phyloP scores from a whole-genome alignment of 1,284 basidiomycete genomes.

The Trichosporon sp. region DNA sequence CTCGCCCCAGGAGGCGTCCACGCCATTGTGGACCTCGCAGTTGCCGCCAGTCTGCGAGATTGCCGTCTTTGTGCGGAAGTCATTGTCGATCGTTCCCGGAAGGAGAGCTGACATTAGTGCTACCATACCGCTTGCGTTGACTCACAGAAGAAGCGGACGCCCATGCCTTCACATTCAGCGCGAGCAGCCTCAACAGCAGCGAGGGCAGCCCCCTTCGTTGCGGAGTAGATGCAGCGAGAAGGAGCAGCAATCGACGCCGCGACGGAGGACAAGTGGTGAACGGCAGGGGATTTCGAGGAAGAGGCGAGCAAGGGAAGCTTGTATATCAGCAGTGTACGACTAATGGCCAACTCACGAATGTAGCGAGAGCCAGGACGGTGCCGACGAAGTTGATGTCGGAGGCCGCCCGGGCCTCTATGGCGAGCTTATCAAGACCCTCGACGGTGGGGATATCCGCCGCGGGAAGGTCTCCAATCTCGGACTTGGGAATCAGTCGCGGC shows the following conservation, averaged over 20 bases:
- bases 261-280: slow-evolving; percentile 77
- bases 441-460: slow-evolving; percentile 30
- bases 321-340: too few species aligned
- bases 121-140: neutral
- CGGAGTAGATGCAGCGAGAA: slow-evolving; percentile 78
- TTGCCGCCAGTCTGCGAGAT: slow-evolving; percentile 58
- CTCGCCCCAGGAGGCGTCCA: slow-evolving; percentile 45
- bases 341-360: slow-evolving; percentile 48
- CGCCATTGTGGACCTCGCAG: slow-evolving; percentile 35
- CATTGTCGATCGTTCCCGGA: slow-evolving; percentile 64
- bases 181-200: slow-evolving; percentile 76
- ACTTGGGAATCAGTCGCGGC: slow-evolving; percentile 26
- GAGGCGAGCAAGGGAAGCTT: slow-evolving; percentile 76
- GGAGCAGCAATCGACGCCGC: slow-evolving; percentile 82
- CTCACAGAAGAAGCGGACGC: slow-evolving; percentile 56
- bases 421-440: slow-evolving; percentile 54
- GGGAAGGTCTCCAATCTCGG: neutral
- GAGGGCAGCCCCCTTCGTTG: slow-evolving; percentile 79
- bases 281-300: slow-evolving; percentile 70
- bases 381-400: slow-evolving; percentile 59
- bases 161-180: slow-evolving; percentile 55
- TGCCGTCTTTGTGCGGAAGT: slow-evolving; percentile 71
- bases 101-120: slow-evolving; percentile 42
- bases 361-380: slow-evolving; percentile 58
- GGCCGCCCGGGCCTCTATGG: slow-evolving; percentile 52